These are phyloP conservation scores for Vitis rupestris DNA, from an alignment of 164 flowering plant genomes.

Conservation along the genomic window DNA sequence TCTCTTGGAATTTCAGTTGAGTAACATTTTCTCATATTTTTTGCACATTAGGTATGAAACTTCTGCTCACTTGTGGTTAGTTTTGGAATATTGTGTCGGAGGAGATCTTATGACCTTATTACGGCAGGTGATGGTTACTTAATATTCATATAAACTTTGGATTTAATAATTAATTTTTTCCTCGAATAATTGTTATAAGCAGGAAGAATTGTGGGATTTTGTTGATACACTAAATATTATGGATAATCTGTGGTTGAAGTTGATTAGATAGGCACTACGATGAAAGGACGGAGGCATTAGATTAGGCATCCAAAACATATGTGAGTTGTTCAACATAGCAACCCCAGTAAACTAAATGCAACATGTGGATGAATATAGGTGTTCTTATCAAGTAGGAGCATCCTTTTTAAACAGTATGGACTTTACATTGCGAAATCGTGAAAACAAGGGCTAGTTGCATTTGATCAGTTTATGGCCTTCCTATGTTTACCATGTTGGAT, in stretches of 20 bases:
- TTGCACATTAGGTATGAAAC: slow-evolving; percentile 78
- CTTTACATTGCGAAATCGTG: too few relatives aligned
- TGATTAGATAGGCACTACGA: background rate
- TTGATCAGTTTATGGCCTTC: too few relatives aligned
- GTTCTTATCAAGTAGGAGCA: too few relatives aligned
- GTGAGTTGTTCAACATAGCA: background rate
- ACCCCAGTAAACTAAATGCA: too few relatives aligned
- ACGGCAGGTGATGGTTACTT: slow-evolving; percentile 54
- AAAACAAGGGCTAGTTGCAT: too few relatives aligned
- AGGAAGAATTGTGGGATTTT: background rate
- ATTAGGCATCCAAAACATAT: background rate
- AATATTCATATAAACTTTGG: background rate
- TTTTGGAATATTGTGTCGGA: slow-evolving; percentile 97
- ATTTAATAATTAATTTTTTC: too few relatives aligned
- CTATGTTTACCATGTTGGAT: too few relatives aligned
- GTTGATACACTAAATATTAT: background rate
- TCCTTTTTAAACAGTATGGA: too few relatives aligned
- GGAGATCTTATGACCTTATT: slow-evolving; percentile 88
- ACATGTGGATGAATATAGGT: too few relatives aligned
- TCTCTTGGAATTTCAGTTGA: background rate
- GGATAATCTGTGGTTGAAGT: background rate
- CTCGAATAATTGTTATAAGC: background rate
- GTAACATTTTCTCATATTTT: background rate
- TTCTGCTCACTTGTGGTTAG: slow-evolving; percentile 94
- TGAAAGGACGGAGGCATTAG: background rate